Evolutionary conservation across 768 basidiomycete species (phyloP).

Genomic region (Leucocoprinus birnbaumii): DNA sequence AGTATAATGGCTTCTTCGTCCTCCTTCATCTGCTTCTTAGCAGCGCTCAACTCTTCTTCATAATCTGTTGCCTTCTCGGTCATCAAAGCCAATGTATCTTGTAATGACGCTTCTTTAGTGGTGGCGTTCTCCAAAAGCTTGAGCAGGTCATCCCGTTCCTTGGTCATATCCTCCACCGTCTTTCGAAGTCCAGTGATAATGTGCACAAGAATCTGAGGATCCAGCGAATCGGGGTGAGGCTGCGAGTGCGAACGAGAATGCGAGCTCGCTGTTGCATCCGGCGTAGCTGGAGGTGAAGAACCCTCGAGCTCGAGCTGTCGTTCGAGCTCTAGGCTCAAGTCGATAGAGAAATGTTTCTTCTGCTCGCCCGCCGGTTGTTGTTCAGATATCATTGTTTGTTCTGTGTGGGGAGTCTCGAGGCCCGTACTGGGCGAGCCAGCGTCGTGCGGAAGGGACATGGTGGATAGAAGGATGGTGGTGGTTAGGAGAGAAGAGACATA

Average conservation of each 20-base stretch:
- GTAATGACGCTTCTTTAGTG: constrained; percentile 54
- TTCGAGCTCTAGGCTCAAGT: constrained; percentile 78
- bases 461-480: neutral
- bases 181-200: constrained; percentile 72
- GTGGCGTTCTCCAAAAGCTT: constrained; percentile 47
- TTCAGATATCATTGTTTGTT: neutral
- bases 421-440: neutral
- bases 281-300: constrained; percentile 49
- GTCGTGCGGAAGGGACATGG: neutral
- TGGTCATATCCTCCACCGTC: constrained; percentile 59
- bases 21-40: constrained; percentile 54
- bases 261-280: constrained; percentile 16
- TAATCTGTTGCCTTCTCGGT: constrained; percentile 60
- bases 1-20: constrained; percentile 76
- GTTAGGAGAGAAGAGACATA: constrained; percentile 8
- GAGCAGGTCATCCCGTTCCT: constrained; percentile 69
- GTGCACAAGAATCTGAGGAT: constrained; percentile 73
- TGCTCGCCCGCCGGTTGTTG: constrained; percentile 15
- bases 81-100: constrained; percentile 62
- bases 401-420: neutral
- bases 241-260: constrained; percentile 8
- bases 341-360: constrained; percentile 63
- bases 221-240: constrained; percentile 46
- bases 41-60: constrained; percentile 54
- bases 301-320: constrained; percentile 69